Percentiles rank a stretch among this genome's conserved stretches.
These are phyloP conservation scores for Rhynchosporium agropyri DNA, from an alignment of 2,329 filamentous ascomycete genomes.

Conservation along the genomic window DNA sequence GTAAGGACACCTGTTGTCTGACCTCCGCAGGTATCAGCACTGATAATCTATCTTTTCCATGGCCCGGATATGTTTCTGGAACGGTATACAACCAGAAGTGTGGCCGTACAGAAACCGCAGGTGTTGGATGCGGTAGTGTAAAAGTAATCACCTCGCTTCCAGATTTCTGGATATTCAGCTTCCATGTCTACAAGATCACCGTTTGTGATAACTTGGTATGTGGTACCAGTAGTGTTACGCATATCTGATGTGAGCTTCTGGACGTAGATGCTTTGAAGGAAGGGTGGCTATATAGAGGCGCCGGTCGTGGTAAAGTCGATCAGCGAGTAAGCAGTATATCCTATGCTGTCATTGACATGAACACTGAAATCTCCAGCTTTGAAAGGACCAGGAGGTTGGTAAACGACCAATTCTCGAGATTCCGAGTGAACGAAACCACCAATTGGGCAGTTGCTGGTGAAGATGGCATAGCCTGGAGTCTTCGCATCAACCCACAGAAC, in stretches of 20 bases:
- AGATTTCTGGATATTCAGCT: slow-evolving; percentile 36
- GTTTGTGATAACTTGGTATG: slow-evolving; percentile 23
- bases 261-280: slow-evolving; percentile 33
- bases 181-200: slow-evolving; percentile 33
- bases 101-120: slow-evolving; percentile 36
- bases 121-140: slow-evolving; percentile 37
- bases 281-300: slow-evolving; percentile 36
- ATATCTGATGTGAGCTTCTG: slow-evolving; percentile 32
- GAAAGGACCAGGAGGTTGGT: slow-evolving; percentile 27
- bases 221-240: slow-evolving; percentile 32
- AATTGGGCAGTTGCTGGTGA: slow-evolving; percentile 28
- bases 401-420: slow-evolving; percentile 28
- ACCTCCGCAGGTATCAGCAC: slow-evolving; percentile 34
- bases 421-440: slow-evolving; percentile 22
- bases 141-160: slow-evolving; percentile 33
- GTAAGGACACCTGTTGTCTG: slow-evolving; percentile 33
- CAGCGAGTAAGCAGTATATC: slow-evolving; percentile 33
- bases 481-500: slow-evolving; percentile 30
- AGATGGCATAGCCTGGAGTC: slow-evolving; percentile 30
- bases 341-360: slow-evolving; percentile 30
- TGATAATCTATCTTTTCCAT: slow-evolving; percentile 35
- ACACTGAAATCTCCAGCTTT: slow-evolving; percentile 32
- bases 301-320: slow-evolving; percentile 34
- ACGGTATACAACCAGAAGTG: slow-evolving; percentile 33
- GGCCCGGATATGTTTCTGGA: slow-evolving; percentile 29